Evolutionary conservation across 164 flowering plant genomes (phyloP).

Genomic region (Tetrastigma voinierianum): DNA sequence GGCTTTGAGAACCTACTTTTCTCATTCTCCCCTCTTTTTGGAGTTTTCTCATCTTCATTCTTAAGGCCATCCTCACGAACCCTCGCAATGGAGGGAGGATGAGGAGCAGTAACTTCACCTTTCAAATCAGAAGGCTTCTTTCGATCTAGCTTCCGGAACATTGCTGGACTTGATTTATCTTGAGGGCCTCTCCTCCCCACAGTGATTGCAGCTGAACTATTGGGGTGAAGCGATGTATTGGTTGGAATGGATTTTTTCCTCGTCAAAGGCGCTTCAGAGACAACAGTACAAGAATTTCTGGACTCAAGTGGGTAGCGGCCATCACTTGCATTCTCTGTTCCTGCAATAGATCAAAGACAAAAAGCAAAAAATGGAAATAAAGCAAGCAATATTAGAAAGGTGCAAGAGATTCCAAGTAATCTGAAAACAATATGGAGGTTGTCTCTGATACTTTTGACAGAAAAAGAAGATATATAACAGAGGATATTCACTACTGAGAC

Average conservation of each 20-base stretch:
- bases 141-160: conserved; percentile 39
- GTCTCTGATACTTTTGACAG: no score
- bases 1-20: conserved; percentile 26
- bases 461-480: no score
- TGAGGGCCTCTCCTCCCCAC: conserved; percentile 45
- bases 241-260: no score
- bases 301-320: no score
- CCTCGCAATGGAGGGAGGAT: conserved; percentile 14
- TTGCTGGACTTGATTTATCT: conserved; percentile 33
- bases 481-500: no score
- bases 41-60: conserved; percentile 24
- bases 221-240: conserved; percentile 10
- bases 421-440: background rate
- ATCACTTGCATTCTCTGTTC: background rate
- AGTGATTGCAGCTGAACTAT: conserved; percentile 38
- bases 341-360: conserved; percentile 4
- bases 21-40: conserved; percentile 28
- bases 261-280: no score
- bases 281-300: no score
- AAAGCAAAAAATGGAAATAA: background rate
- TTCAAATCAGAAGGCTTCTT: conserved; percentile 55
- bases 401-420: background rate
- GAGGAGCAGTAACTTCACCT: conserved; percentile 48
- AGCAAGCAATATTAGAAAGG: background rate
- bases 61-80: conserved; percentile 22